Evolutionary conservation across 2,329 filamentous ascomycete species (phyloP).

Genomic region (Cercospora citrullina): DNA sequence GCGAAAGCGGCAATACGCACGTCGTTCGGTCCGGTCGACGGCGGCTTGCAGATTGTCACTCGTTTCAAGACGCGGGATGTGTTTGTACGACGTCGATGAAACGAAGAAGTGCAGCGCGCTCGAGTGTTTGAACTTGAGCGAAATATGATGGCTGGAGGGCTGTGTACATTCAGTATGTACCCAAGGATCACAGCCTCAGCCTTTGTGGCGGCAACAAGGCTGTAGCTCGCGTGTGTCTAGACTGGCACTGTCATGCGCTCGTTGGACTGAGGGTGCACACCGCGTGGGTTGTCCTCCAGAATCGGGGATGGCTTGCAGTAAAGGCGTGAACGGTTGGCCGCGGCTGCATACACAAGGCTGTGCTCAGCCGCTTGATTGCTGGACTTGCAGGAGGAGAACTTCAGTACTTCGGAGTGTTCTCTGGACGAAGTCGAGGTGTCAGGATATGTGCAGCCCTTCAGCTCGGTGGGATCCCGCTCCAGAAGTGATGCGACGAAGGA

Average conservation of each 20-base stretch:
- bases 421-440: not conserved
- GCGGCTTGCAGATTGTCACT: slow-evolving; percentile 13
- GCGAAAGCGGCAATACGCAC: slow-evolving; percentile 17
- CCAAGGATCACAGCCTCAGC: slow-evolving; percentile 5
- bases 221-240: slow-evolving; percentile 13
- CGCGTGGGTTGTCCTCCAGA: not conserved
- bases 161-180: not conserved
- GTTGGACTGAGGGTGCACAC: not conserved
- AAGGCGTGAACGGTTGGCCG: not conserved
- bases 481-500: not conserved
- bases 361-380: not conserved
- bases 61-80: slow-evolving; percentile 14
- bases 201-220: slow-evolving; percentile 11
- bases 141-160: slow-evolving; percentile 5
- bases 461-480: not conserved
- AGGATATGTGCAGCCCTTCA: not conserved
- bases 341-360: slow-evolving; percentile 5
- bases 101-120: slow-evolving; percentile 2
- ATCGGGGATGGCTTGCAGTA: not conserved
- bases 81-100: slow-evolving; percentile 7
- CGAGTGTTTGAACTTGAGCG: not conserved
- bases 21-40: not conserved
- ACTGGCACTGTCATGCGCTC: not conserved
- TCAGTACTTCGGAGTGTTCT: not conserved
- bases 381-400: not conserved